A percentile compares a stretch with the other conserved stretches of the same genome.
Evolutionary conservation across 2,329 filamentous ascomycete genomes (phyloP).

Genomic region (Capronia coronata): DNA sequence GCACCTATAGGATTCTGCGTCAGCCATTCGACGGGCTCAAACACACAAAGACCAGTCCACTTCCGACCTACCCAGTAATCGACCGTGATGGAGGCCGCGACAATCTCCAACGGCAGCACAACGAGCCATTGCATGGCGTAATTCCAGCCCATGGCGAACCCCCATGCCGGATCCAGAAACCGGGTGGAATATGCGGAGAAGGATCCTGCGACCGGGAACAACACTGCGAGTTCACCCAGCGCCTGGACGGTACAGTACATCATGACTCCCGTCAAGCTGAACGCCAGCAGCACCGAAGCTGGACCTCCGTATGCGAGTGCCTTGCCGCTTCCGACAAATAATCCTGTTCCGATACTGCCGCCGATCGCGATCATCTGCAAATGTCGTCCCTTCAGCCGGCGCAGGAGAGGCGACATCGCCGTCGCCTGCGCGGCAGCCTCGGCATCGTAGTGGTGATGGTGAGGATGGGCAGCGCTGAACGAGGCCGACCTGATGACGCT

Average conservation of each 20-base stretch:
- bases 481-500: conserved; percentile 25
- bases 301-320: conserved; percentile 61
- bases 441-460: conserved; percentile 27
- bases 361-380: conserved; percentile 61
- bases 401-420: conserved; percentile 29
- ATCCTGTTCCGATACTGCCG: conserved; percentile 80
- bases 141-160: conserved; percentile 43
- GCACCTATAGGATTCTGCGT: conserved; percentile 8
- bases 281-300: conserved; percentile 71
- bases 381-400: conserved; percentile 31
- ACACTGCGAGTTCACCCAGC: conserved; percentile 81
- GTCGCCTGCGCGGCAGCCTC: conserved; percentile 30
- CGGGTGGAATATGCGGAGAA: conserved; percentile 89
- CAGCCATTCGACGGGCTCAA: too few relatives aligned
- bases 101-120: conserved; percentile 73
- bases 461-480: conserved; percentile 18
- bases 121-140: conserved; percentile 82
- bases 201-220: conserved; percentile 84
- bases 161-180: conserved; percentile 70
- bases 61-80: conserved; percentile 59
- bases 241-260: conserved; percentile 88
- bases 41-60: too few relatives aligned
- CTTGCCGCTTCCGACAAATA: conserved; percentile 77
- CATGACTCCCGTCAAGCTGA: conserved; percentile 73
- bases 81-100: conserved; percentile 72